phyloP scores from a whole-genome alignment of 257 asterid genomes.

The Plantago major region DNA sequence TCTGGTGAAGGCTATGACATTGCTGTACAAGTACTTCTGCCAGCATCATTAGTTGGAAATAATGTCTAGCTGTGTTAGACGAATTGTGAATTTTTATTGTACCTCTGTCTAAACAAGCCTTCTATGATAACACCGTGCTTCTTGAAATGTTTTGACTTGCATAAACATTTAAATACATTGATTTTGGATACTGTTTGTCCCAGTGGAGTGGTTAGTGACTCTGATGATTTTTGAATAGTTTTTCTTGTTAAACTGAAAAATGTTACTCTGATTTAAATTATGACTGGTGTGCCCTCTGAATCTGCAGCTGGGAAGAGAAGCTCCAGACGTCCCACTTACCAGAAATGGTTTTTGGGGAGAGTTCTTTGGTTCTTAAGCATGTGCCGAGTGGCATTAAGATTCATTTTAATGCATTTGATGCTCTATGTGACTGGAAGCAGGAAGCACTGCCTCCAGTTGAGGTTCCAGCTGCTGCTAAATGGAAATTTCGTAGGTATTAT shows the following conservation, averaged over 20 bases:
- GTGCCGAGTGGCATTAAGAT: slow-evolving; percentile 56
- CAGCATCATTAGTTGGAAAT: no score
- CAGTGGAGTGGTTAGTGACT: slow-evolving; percentile 5
- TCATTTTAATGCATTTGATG: slow-evolving; percentile 85
- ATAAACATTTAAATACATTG: not conserved
- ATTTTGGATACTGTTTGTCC: slow-evolving; percentile 1
- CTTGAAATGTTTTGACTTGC: slow-evolving; percentile 5
- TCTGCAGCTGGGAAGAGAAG: slow-evolving; percentile 91
- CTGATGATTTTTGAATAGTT: not conserved
- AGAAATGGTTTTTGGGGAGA: slow-evolving; percentile 96
- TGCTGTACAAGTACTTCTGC: no score
- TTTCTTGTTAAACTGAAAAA: not conserved
- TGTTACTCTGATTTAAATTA: slow-evolving; percentile 5
- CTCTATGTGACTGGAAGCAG: slow-evolving; percentile 86
- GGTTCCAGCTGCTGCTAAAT: slow-evolving; percentile 95
- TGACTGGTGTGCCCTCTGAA: slow-evolving; percentile 6
- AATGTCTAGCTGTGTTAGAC: no score
- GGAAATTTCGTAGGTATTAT: slow-evolving; percentile 81
- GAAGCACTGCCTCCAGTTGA: slow-evolving; percentile 94
- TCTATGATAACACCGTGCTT: not conserved
- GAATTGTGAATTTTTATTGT: not conserved
- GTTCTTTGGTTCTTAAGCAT: slow-evolving; percentile 69
- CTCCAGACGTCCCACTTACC: slow-evolving; percentile 87
- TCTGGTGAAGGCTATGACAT: no score
- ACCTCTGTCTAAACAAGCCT: not conserved